Evolutionary conservation across 2,329 filamentous ascomycete species (phyloP), one percentile per base, ranked within the genome.

Genomic region (Alternaria postmessia): DNA sequence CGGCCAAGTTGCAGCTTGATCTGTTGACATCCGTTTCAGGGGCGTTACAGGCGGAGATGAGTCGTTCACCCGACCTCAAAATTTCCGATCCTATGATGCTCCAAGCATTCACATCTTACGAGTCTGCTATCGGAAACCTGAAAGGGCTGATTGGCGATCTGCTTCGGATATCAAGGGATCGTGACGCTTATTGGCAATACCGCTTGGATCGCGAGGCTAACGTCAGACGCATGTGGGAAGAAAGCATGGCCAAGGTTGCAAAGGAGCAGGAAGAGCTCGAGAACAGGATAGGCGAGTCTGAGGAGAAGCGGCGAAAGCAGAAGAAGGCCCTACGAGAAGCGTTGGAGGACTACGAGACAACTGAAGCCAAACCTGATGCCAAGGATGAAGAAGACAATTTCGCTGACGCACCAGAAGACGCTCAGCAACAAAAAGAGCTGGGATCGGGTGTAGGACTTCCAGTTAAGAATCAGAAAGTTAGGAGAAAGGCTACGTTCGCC

Each of bases 101-200:
- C 5, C 90, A 95, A 73, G 94, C 93, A 7, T 82, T 97, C 20
- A 81, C 87, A 5, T 94, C 94, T 0, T 98, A 97, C 75, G 94
- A 97, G 70, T 90, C 90, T 18, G 94, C 94, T 0, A 93, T 98
- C 59, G 89, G 89, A 65, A 97, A 94, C 72, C 83, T 99, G 64
- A 93, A 94, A 62, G 89, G 88, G 1, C 85, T 98, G 8, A 86
- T 98, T 59, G 90, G 91, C 20, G 93, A 97, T 75, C 84, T 99
- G 8, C 83, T 97, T 47, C 92, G 94, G 51, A 98, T 99, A 72
- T 94, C 94, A 8, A 90, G 91, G 71, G 95, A 99, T 75, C 91
- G 96, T 52, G 95, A 99, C 78, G 89, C 93, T 0, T 97, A 96
- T 77, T 99, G 95, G 95, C 94, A 98, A 78, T 96, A 96, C 75